Conservation (phyloP, 1,284 basidiomycete genomes). For the Fomitiporia mediterranea region DNA sequence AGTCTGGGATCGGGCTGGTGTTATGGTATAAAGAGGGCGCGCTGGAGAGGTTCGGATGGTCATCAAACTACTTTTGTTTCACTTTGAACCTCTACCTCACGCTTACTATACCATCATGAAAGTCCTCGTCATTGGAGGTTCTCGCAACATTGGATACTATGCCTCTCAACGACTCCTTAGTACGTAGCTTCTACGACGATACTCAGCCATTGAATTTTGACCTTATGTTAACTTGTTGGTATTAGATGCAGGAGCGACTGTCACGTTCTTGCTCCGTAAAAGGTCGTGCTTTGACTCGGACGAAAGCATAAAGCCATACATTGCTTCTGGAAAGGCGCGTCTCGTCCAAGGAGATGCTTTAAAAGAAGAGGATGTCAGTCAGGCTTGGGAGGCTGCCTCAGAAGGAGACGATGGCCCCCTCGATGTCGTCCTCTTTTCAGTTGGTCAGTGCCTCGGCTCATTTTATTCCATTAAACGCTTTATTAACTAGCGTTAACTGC, state of each 20-base stretch:
- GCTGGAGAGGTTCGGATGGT: too few relatives aligned
- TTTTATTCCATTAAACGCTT: too few relatives aligned
- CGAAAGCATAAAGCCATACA: slow-evolving; percentile 36
- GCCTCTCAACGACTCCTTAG: slow-evolving; percentile 47
- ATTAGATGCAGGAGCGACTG: slow-evolving; percentile 41
- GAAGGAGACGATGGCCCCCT: slow-evolving; percentile 29
- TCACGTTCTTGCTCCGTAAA: slow-evolving; percentile 48
- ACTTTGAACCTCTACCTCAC: neutral
- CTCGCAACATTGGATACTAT: slow-evolving; percentile 60
- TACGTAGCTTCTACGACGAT: slow-evolving; percentile 26
- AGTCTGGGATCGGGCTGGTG: too few relatives aligned
- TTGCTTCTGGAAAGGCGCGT: slow-evolving; percentile 39
- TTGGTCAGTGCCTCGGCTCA: slow-evolving; percentile 37
- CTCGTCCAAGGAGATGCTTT: slow-evolving; percentile 51
- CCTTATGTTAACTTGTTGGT: neutral
- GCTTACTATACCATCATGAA: slow-evolving; percentile 29
- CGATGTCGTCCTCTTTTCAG: slow-evolving; percentile 46
- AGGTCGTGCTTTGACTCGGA: slow-evolving; percentile 43
- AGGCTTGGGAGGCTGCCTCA: slow-evolving; percentile 41
- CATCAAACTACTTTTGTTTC: neutral
- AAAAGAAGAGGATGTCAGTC: slow-evolving; percentile 38
- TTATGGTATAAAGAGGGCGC: too few relatives aligned
- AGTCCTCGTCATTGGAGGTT: slow-evolving; percentile 51
- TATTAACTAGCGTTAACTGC: too few relatives aligned
- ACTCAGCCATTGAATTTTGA: neutral